Evolutionary conservation across 768 basidiomycete species (phyloP), one percentile per base, ranked within the genome.

Genomic region (Rhizopogon roseolus): DNA sequence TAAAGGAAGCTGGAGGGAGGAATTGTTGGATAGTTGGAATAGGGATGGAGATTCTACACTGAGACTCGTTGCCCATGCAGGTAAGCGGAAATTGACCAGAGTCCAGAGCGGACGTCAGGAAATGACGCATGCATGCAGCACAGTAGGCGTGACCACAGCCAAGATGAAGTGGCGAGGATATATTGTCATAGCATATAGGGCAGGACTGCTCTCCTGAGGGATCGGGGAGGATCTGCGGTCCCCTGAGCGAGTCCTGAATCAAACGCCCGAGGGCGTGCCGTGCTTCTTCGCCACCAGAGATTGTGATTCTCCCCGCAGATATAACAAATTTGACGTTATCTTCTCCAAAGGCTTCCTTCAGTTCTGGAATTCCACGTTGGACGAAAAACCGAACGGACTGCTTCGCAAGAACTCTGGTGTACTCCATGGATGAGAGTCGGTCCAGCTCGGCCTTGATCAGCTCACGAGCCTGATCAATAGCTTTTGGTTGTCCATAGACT

Each of bases 81-180:
- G 68, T 77, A 34, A 91, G 64, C 3, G 90, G 88, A 62, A 91
- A 85, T 5, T 71, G 69, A 32, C 77, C 78, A 46, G 73, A 78
- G 28, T 82, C 79, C 27, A 77, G 63, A 1, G 86, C 74, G 1
- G 86, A 78, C 13, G 67, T 67, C 32, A 90, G 71, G 59, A 87
- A 87, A 49, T 74, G 71, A 13, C 68, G 61, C 10, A 91, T 61
- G 56, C 90, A 92, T 0, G 73, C 62, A 16, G 76, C 74, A 61
- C 90, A 92, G 75, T 82, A 89, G 0, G 60, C 55, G 61, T 92
- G 89, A 0, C 85, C 81, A 55, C 90, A 92, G 4, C 65, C 69
- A 1, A 90, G 71, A 13, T 48, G 72, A 71, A 25, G 81, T 59
- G 1, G 84, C 79, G 17, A 73, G 61, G 9, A 76, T 11, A 70